phyloP scores from a whole-genome alignment of 2,329 filamentous ascomycete species.

The Microdochium paspali region DNA sequence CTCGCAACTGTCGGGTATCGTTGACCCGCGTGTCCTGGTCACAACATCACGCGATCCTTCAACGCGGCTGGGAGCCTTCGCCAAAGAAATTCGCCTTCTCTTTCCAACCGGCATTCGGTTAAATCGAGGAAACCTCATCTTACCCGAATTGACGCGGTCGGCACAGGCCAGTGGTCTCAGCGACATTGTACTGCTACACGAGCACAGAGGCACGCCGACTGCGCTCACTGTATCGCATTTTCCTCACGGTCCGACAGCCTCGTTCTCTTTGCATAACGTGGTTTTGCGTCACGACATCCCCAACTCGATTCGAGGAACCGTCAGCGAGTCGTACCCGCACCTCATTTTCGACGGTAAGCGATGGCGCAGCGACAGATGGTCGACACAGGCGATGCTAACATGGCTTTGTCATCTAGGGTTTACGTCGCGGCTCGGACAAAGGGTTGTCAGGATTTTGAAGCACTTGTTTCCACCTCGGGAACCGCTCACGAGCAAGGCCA shows the following conservation, averaged over 20 bases:
- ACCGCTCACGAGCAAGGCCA: constrained; percentile 56
- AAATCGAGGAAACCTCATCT: constrained; percentile 83
- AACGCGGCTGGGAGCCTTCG: constrained; percentile 75
- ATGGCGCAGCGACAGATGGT: neutral
- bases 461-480: constrained; percentile 91
- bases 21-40: constrained; percentile 81
- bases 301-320: constrained; percentile 74
- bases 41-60: constrained; percentile 87
- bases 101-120: constrained; percentile 78
- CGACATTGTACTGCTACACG: constrained; percentile 81
- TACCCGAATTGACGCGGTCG: constrained; percentile 76
- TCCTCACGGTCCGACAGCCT: constrained; percentile 71
- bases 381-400: constrained; percentile 2
- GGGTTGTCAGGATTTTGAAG: constrained; percentile 84
- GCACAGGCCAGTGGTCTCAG: constrained; percentile 72
- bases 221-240: constrained; percentile 74
- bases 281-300: constrained; percentile 89
- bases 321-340: constrained; percentile 88
- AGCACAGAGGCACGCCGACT: constrained; percentile 87
- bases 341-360: constrained; percentile 71
- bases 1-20: constrained; percentile 77
- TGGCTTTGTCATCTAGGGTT: constrained; percentile 41
- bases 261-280: constrained; percentile 87
- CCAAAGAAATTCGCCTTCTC: constrained; percentile 78
- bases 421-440: constrained; percentile 65